Conservation (phyloP, 345 rosid genomes). For the Gossypium arboreum region DNA sequence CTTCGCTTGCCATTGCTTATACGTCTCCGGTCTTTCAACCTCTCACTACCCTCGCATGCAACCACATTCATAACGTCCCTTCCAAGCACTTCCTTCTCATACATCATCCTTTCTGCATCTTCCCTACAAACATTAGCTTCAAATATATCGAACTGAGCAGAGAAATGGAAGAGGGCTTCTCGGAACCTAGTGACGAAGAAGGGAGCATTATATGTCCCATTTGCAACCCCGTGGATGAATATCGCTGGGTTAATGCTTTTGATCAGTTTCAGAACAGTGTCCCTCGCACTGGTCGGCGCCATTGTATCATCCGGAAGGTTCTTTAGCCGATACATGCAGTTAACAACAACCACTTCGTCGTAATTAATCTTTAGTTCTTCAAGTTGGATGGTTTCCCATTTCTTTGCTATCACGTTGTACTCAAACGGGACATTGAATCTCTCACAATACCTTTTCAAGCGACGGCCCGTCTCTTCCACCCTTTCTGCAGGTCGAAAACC, state of each 20-base stretch:
- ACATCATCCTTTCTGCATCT: conserved; percentile 36
- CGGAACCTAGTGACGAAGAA: conserved; percentile 50
- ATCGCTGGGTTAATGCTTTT: conserved; percentile 38
- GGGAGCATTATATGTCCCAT: conserved; percentile 47
- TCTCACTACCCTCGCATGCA: conserved; percentile 55
- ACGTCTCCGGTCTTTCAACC: conserved; percentile 70
- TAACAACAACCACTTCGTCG: conserved; percentile 43
- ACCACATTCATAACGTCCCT: conserved; percentile 47
- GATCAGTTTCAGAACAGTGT: conserved; percentile 40
- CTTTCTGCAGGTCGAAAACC: conserved; percentile 52
- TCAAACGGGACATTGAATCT: conserved; percentile 50
- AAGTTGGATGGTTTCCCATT: conserved; percentile 49
- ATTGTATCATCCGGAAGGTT: conserved; percentile 52
- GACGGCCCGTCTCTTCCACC: conserved; percentile 48
- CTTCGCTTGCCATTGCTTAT: conserved; percentile 68
- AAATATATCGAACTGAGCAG: conserved; percentile 49
- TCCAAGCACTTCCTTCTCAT: conserved; percentile 44
- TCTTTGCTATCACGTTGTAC: conserved; percentile 46
- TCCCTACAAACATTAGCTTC: conserved; percentile 47
- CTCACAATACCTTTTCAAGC: conserved; percentile 36
- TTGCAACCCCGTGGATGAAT: conserved; percentile 37
- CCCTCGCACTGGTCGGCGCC: conserved; percentile 40
- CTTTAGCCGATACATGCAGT: conserved; percentile 31
- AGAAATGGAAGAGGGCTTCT: conserved; percentile 55
- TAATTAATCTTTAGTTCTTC: conserved; percentile 42